Evolutionary conservation across 1,284 basidiomycete genomes (phyloP), one percentile per base, ranked within the genome.

Genomic region (Cerrena zonata): DNA sequence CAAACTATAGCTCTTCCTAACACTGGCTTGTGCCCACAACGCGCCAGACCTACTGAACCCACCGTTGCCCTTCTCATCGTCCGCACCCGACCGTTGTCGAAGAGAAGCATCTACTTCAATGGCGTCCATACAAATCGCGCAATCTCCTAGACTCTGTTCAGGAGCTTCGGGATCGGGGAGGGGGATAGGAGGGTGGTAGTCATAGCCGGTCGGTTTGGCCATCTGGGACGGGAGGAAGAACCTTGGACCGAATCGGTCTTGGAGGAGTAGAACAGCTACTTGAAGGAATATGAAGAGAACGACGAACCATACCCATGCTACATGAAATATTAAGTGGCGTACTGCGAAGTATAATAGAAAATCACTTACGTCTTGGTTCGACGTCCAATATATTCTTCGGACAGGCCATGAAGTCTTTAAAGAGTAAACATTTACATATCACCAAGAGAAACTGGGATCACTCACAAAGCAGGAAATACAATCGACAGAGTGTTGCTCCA

Each of bases 71-170:
- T 65, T 53, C 55, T 71, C 64, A 49, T 62, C 58, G 23, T 61
- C 47, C 46, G 50, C 57, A 56, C 58, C 26, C 27, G 12, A 57
- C 59, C 68, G 54, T 34, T 34, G 30, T 24, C 67, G 50, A 61
- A 73, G 51, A 64, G 64, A 5, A 64, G 66, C 66, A 46, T 82
- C 79, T n/a, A 82, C 68, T 38, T 79, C 62, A 53, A 94, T 93
- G 5, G 82, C 77, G 53, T 94, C 91, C 89, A 94, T 92, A 64
- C 91, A 94, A 54, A 94, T 94, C 2, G 88, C 82, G 59, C 91
- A 94, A 60, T 93, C 89, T 4, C 86, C 89, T 15, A 92, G 72
- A 10, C 82, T 79, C 55, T 82, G 77, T 39, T 84, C 81, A 1
- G 84, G 81, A 4, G 84, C 76, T 65, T 92, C 89, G 0, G 83